Percentiles rank a stretch among this genome's conserved stretches.
Evolutionary conservation across 2,329 filamentous ascomycete genomes (phyloP).

Genomic region (Ophiocordyceps camponoti-saundersi): DNA sequence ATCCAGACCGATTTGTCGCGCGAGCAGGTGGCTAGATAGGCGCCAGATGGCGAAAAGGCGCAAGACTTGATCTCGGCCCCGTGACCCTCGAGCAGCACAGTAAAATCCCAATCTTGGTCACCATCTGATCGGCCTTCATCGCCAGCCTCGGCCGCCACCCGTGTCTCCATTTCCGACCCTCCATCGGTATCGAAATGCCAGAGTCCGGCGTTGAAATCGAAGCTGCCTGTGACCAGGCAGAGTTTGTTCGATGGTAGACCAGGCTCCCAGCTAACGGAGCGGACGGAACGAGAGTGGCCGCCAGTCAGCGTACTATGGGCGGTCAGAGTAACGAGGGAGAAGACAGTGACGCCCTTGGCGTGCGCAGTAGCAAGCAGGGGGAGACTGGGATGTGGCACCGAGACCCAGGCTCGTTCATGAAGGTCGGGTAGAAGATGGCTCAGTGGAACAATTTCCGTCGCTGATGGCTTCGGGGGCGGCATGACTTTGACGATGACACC

Average conservation of each 20-base stretch:
- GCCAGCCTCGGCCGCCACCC: constrained; percentile 1
- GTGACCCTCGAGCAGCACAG: constrained; percentile 82
- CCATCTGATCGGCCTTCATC: constrained; percentile 23
- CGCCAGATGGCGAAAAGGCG: constrained; percentile 55
- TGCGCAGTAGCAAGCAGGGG: constrained; percentile 82
- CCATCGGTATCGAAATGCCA: constrained; percentile 47
- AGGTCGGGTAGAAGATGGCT: constrained; percentile 37
- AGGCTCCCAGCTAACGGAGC: constrained; percentile 78
- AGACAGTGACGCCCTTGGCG: constrained; percentile 74
- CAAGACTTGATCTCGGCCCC: constrained; percentile 84
- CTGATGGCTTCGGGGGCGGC: not conserved
- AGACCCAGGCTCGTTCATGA: constrained; percentile 67
- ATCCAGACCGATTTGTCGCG: constrained; percentile 95
- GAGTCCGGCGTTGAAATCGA: constrained; percentile 79
- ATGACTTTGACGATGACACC: not conserved
- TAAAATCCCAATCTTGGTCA: constrained; percentile 71
- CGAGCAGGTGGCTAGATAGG: constrained; percentile 75
- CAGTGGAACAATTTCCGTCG: constrained; percentile 24
- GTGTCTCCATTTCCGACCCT: not conserved
- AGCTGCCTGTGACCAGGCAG: constrained; percentile 80
- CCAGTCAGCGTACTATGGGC: constrained; percentile 67
- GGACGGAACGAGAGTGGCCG: constrained; percentile 82
- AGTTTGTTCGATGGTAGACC: constrained; percentile 41
- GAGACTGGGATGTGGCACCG: constrained; percentile 68
- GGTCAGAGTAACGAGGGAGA: constrained; percentile 67